A percentile compares a stretch with the other conserved stretches of the same genome.
Evolutionary conservation across 768 basidiomycete genomes (phyloP).

Genomic region (Strobilomyces confusus): DNA sequence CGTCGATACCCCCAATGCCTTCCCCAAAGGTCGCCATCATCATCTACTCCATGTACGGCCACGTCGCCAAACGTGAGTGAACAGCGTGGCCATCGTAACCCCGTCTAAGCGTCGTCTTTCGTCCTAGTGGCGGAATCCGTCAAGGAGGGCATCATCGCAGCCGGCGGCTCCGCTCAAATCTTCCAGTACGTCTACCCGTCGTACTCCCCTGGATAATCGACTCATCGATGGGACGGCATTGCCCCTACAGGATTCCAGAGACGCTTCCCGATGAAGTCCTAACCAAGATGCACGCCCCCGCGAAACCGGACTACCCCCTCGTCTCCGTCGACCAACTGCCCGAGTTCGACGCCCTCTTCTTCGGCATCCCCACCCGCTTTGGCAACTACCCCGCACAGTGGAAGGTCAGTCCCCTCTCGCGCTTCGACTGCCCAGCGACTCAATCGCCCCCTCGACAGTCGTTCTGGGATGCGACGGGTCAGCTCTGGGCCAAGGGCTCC

Average conservation of each 20-base stretch:
- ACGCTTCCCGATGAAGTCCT: constrained; percentile 72
- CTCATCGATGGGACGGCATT: not conserved
- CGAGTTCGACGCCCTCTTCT: constrained; percentile 37
- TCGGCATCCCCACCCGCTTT: constrained; percentile 44
- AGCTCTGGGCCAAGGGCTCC: constrained; percentile 54
- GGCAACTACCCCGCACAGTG: constrained; percentile 49
- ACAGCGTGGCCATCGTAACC: too few relatives aligned
- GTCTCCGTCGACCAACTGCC: constrained; percentile 11
- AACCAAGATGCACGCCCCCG: constrained; percentile 60
- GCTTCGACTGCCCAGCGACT: not conserved
- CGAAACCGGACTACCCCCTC: constrained; percentile 56
- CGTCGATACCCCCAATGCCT: too few relatives aligned
- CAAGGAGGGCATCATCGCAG: constrained; percentile 41
- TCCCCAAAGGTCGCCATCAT: constrained; percentile 62
- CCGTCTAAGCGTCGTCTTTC: too few relatives aligned
- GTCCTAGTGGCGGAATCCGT: constrained; percentile 25
- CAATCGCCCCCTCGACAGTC: constrained; percentile 33
- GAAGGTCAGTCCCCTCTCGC: constrained; percentile 43
- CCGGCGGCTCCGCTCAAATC: constrained; percentile 50
- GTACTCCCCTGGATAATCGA: too few relatives aligned
- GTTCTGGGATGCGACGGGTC: constrained; percentile 76
- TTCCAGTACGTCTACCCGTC: constrained; percentile 44
- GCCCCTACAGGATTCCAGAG: constrained; percentile 59
- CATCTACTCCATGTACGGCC: constrained; percentile 73
- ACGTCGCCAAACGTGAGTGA: constrained; percentile 64